A percentile compares a stretch with the other conserved stretches of the same genome.
Conservation (phyloP, 2,329 filamentous ascomycete genomes). For the Tolypocladium ovalisporum region DNA sequence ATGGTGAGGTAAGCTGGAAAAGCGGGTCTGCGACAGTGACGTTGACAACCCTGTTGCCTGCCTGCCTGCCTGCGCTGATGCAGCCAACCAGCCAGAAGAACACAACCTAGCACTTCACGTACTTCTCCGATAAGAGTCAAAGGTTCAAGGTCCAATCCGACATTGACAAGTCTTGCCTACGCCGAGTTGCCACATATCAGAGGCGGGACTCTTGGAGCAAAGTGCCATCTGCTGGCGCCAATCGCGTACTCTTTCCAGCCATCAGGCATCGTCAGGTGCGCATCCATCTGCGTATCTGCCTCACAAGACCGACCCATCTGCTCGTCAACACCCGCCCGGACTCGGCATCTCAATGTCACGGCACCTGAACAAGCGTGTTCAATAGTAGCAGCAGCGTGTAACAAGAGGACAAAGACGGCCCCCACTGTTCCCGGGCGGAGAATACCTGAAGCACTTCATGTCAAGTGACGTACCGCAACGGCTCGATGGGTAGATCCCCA, state of each 20-base stretch:
- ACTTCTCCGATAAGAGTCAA: neutral
- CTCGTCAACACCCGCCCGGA: no score
- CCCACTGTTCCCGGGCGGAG: no score
- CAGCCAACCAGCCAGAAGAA: no score
- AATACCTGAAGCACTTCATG: no score
- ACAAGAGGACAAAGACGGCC: no score
- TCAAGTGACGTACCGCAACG: no score
- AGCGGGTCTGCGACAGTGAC: conserved; percentile 7
- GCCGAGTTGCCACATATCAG: neutral
- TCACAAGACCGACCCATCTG: neutral
- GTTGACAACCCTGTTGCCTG: conserved; percentile 10
- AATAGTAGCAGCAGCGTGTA: neutral
- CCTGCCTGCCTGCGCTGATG: neutral
- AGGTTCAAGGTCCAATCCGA: neutral
- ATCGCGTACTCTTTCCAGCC: neutral
- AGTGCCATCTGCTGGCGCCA: neutral
- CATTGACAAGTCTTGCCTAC: neutral
- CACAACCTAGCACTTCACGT: no score
- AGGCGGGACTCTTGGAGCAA: neutral
- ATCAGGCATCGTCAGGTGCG: conserved; percentile 1
- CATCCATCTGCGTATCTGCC: neutral
- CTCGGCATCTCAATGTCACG: no score
- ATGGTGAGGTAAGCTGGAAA: conserved; percentile 1
- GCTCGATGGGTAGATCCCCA: no score
- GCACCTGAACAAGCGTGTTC: neutral